Percentiles rank a stretch among this genome's conserved stretches.
phyloP scores from a whole-genome alignment of 805 yeast species.

The Allodekkera sacchari region DNA sequence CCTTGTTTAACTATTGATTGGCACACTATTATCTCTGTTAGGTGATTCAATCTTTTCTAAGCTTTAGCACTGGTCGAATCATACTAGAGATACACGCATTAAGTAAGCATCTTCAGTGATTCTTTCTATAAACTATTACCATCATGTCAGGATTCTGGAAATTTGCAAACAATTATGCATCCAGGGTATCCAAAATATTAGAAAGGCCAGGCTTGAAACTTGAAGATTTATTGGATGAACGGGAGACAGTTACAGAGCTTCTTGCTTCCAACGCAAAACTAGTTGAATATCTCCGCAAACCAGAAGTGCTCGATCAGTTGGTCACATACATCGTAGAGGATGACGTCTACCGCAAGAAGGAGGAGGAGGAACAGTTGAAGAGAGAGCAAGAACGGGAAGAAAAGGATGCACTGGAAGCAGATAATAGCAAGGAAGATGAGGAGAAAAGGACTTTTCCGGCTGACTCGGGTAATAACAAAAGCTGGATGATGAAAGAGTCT shows the following conservation, averaged over 20 bases:
- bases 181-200: constrained; percentile 46
- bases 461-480: no score
- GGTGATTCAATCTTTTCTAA: no score
- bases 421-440: neutral
- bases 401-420: constrained; percentile 18
- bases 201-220: constrained; percentile 39
- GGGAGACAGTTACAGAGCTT: constrained; percentile 65
- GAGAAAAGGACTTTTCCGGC: no score
- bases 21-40: no score
- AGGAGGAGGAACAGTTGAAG: constrained; percentile 2
- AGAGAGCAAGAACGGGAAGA: constrained; percentile 1
- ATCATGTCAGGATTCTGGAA: constrained; percentile 30
- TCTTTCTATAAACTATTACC: no score
- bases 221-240: constrained; percentile 64
- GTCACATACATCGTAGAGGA: constrained; percentile 57
- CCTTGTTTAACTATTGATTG: no score
- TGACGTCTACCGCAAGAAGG: constrained; percentile 23
- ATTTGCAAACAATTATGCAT: constrained; percentile 44
- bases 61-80: no score
- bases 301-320: constrained; percentile 60
- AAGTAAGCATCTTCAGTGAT: no score
- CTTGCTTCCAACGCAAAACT: constrained; percentile 66
- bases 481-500: no score
- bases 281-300: constrained; percentile 71
- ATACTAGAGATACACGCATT: no score